A percentile compares a stretch with the other conserved stretches of the same genome.
Conservation (phyloP, 768 basidiomycete species). For the Pulveroboletus frians region DNA sequence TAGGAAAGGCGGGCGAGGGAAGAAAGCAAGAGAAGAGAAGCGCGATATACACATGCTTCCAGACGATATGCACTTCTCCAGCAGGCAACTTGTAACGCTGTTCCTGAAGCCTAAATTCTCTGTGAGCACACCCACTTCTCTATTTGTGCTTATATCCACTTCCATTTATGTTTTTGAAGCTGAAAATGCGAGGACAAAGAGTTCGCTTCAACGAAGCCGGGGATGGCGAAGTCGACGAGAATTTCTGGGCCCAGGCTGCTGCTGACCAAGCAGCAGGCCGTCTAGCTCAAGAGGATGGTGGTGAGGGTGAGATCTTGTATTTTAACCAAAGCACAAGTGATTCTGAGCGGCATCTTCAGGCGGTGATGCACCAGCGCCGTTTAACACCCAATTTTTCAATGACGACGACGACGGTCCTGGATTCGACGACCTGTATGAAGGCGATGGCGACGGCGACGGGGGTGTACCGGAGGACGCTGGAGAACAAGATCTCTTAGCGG, state of each 20-base stretch:
- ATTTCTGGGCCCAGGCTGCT: conserved; percentile 96
- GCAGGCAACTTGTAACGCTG: conserved; percentile 80
- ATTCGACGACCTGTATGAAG: conserved; percentile 52
- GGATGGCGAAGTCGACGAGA: conserved; percentile 90
- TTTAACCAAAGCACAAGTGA: not conserved
- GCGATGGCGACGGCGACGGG: conserved; percentile 48
- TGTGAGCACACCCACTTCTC: conserved; percentile 42
- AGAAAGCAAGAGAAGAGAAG: conserved; percentile 52
- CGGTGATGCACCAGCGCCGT: conserved; percentile 60
- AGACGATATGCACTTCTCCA: conserved; percentile 97
- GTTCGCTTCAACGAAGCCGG: conserved; percentile 50
- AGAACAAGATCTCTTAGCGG: conserved; percentile 85
- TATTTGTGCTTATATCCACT: conserved; percentile 1
- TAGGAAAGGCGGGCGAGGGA: conserved; percentile 40
- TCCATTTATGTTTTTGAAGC: conserved; percentile 38
- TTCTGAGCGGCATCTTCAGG: conserved; percentile 21
- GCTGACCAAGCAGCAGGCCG: conserved; percentile 71
- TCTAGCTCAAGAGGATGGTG: conserved; percentile 46
- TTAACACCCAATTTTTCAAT: conserved; percentile 96
- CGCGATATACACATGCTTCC: conserved; percentile 77
- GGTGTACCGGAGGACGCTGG: conserved; percentile 50
- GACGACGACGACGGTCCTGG: conserved; percentile 82
- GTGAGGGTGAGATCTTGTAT: conserved; percentile 49
- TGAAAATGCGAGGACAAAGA: conserved; percentile 82
- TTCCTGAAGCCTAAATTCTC: conserved; percentile 96